phyloP scores from a whole-genome alignment of 352 stramenopile species.

The Phytophthora litchii region DNA sequence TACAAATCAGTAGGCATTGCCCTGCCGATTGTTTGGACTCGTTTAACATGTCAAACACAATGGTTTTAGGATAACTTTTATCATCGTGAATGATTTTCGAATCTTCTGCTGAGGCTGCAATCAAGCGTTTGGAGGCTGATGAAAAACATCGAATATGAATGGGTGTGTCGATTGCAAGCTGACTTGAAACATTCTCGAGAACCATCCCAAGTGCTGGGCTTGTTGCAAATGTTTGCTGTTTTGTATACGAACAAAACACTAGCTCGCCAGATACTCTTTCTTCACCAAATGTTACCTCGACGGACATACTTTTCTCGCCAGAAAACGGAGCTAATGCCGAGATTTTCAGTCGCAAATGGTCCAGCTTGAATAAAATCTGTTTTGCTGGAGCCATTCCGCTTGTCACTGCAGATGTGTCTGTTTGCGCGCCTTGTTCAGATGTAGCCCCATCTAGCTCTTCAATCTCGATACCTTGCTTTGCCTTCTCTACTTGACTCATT shows the following conservation, averaged over 20 bases:
- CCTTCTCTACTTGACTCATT: background rate
- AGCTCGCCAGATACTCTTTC: conserved; percentile 26
- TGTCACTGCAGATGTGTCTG: background rate
- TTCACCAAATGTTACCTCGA: conserved; percentile 41
- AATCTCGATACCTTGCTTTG: background rate
- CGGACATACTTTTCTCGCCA: conserved; percentile 41
- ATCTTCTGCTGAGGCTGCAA: conserved; percentile 21
- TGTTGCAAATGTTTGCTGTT: conserved; percentile 43
- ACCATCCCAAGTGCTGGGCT: conserved; percentile 13
- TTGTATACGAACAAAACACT: conserved; percentile 46
- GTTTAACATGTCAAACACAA: conserved; percentile 21
- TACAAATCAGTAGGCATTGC: conserved; percentile 23
- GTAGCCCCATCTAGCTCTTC: background rate
- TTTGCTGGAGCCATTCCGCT: background rate
- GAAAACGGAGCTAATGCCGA: conserved; percentile 31
- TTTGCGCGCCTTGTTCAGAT: background rate
- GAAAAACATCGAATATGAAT: conserved; percentile 37
- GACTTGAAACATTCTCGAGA: conserved; percentile 1
- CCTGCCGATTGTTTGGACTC: conserved; percentile 23
- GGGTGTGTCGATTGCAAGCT: conserved; percentile 1
- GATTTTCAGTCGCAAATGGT: conserved; percentile 38
- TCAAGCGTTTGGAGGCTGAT: conserved; percentile 12
- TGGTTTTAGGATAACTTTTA: conserved; percentile 10
- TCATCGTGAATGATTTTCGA: conserved; percentile 13
- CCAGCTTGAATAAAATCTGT: conserved; percentile 33